Percentiles rank a stretch among this genome's conserved stretches.
Conservation (phyloP, 2,329 filamentous ascomycete species). For the Exophiala spinifera region DNA sequence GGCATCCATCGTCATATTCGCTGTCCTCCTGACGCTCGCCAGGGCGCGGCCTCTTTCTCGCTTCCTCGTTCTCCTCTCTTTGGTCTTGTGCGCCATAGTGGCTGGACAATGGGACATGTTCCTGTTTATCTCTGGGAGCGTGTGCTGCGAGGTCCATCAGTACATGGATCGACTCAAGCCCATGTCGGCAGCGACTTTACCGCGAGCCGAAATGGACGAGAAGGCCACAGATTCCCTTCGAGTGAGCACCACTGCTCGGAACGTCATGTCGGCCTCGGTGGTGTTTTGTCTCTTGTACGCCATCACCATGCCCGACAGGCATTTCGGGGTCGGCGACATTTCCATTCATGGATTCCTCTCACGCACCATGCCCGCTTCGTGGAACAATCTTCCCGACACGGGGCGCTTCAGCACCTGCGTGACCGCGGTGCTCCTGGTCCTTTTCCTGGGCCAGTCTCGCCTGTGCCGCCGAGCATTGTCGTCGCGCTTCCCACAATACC, state of each 20-base stretch:
- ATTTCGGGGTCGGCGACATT: background rate
- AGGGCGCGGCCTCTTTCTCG: background rate
- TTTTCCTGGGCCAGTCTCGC: background rate
- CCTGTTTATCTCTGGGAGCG: conserved; percentile 40
- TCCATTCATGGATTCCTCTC: background rate
- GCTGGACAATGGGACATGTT: conserved; percentile 44
- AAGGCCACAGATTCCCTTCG: background rate
- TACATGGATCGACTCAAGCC: conserved; percentile 21
- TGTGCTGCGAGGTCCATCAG: conserved; percentile 42
- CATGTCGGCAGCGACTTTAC: background rate
- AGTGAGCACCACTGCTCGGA: background rate
- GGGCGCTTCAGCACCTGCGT: conserved; percentile 7
- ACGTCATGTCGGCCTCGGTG: background rate
- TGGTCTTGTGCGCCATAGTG: background rate
- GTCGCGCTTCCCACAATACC: conserved; percentile 41
- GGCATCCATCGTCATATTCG: conserved; percentile 34
- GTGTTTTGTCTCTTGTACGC: conserved; percentile 1
- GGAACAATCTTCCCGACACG: background rate
- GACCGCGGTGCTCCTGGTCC: conserved; percentile 2
- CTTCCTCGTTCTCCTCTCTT: background rate
- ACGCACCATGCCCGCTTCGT: background rate
- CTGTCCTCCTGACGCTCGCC: background rate
- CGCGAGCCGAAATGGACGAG: background rate
- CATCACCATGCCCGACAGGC: background rate
- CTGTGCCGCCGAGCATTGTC: conserved; percentile 42